Base-by-base conservation (phyloP, 2,329 filamentous ascomycete species). In the Colletotrichum neosansevieriae region DNA sequence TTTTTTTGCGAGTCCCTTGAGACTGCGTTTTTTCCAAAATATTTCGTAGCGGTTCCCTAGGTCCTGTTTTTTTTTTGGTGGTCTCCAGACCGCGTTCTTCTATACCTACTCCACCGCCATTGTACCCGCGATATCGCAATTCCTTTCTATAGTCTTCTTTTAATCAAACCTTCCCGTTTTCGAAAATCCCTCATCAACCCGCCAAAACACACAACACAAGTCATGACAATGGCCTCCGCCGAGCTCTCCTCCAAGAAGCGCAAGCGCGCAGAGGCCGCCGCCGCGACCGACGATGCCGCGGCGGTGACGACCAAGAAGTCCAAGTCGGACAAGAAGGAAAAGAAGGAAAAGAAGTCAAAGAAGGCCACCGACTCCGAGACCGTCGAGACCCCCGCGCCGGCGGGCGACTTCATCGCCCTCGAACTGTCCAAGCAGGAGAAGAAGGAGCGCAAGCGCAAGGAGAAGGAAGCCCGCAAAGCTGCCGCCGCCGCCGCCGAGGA, bases 381-480 rank as follows among this genome's bases (percentile, higher is more conserved):
- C 42, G 9, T 57, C 53, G 50, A 53, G 38, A 24, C 53, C 53
- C 36, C 49, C 40, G 12, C 60, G 40, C 21, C 57, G 1, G 19
- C 34, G 19, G 34, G 40, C 21, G 69, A 71, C 29, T 60, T 66
- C 58, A 63, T 67, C 38, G 38, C 69, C 42, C 66, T 62, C 62
- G 62, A 68, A 42, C 67, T 70, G n/a, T 67, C 66, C 56, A 71
- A 64, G 51, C 49, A 56, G 58, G 71, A 72, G 47, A 77, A 78
- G 59, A 74, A 76, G 38, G 75, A 75, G 61, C 73, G 75, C 63
- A 76, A 79, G 45, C 72, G 75, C 56, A 73, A 73, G 40, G 74
- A 72, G 38, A 67, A 65, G 61, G 66, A 61, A 66, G 71, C 36
- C 60, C 66, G 62, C 36, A 69, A 69, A 34, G 42, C 62, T 6